Conservation (phyloP, 306 rosid species). For the Rosa persica region DNA sequence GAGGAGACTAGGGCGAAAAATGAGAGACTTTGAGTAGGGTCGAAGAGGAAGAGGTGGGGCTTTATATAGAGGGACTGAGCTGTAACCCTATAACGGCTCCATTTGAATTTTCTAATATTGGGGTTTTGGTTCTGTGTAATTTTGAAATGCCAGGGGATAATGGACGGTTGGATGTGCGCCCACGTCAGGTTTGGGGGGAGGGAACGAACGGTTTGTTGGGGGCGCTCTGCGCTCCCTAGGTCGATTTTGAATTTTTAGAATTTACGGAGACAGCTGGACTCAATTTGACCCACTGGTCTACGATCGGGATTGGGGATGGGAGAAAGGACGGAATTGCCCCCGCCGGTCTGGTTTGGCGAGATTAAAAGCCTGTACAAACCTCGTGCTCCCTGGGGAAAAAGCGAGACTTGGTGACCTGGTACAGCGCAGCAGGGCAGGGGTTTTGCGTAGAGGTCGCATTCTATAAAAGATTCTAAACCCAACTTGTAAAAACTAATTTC, state of each 20-base stretch:
- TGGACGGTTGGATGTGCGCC: background rate
- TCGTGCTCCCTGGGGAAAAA: background rate
- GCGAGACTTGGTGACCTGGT: conserved; percentile 6
- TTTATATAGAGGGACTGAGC: conserved; percentile 18
- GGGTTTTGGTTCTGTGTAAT: background rate
- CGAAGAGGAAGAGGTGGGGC: background rate
- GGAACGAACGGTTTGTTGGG: background rate
- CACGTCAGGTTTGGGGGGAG: background rate
- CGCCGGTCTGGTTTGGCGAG: background rate
- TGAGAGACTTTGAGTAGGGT: conserved; percentile 5
- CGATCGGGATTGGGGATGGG: background rate
- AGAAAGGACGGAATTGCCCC: background rate
- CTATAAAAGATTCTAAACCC: background rate
- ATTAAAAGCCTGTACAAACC: background rate
- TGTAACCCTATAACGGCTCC: conserved; percentile 27
- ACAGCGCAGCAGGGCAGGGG: conserved; percentile 11
- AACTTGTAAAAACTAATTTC: background rate
- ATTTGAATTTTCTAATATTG: background rate
- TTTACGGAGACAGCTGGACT: conserved; percentile 18
- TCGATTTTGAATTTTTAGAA: conserved; percentile 11
- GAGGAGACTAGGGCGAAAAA: background rate
- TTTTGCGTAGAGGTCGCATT: background rate
- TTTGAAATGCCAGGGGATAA: background rate
- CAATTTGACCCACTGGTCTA: background rate
- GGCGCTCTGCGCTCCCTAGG: too few relatives aligned